A percentile compares a stretch with the other conserved stretches of the same genome.
These are phyloP conservation scores for Osmanthus fragrans DNA, from an alignment of 257 asterid species.

Conservation along the genomic window DNA sequence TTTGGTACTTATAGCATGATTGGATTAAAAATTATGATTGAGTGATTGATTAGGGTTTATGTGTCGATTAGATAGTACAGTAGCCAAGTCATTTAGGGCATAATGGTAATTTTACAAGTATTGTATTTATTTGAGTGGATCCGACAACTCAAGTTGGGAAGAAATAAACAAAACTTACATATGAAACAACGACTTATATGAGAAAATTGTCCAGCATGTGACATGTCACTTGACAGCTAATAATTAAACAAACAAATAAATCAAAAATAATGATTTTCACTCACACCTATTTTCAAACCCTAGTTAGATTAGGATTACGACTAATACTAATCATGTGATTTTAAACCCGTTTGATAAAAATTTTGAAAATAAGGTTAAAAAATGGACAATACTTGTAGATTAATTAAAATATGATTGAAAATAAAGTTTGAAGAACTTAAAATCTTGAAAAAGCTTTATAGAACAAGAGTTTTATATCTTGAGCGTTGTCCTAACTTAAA, in stretches of 20 bases:
- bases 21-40: too few relatives aligned
- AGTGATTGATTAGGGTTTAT: not conserved
- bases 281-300: not conserved
- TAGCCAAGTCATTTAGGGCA: slow-evolving; percentile 19
- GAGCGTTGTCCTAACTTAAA: too few relatives aligned
- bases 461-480: not conserved
- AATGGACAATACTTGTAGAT: too few relatives aligned
- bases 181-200: slow-evolving; percentile 43
- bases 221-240: slow-evolving; percentile 46
- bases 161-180: slow-evolving; percentile 40
- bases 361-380: too few relatives aligned
- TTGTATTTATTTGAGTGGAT: not conserved
- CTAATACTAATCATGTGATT: too few relatives aligned
- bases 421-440: too few relatives aligned
- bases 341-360: too few relatives aligned
- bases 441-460: too few relatives aligned
- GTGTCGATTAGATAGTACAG: slow-evolving; percentile 19
- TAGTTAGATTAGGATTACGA: not conserved
- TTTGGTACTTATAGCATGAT: too few relatives aligned
- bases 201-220: slow-evolving; percentile 45
- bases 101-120: slow-evolving; percentile 4
- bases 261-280: not conserved
- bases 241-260: not conserved
- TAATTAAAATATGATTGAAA: too few relatives aligned
- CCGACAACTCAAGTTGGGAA: slow-evolving; percentile 15